Base-by-base conservation (phyloP, 1,139 yeast species). In the Hansenula sp. region DNA sequence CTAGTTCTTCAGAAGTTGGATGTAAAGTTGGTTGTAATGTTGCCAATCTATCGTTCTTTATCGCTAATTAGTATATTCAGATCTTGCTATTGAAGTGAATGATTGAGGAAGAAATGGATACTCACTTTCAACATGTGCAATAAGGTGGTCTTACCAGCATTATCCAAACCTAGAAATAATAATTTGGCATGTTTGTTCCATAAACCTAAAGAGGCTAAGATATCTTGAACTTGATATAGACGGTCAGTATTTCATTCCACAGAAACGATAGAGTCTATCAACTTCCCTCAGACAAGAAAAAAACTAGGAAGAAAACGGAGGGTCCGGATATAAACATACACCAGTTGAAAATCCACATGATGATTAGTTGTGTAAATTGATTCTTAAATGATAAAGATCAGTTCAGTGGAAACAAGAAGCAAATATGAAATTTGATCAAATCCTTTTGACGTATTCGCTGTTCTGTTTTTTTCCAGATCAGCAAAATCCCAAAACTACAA, bases 131-230 rank as follows among this genome's bases (percentile, higher is more conserved):
- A 78, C 96, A 93, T 93, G 68, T 93, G 99, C 62, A 93, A 77
- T 59, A 93, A 76, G 35, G 99, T 93, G 46, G 99, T 93, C 68
- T 93, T 93, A 66, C 99, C 99, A 43, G 99, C 99, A 62, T 94
- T 94, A 70, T 93, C 99, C 57, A 93, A 81, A 48, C 99, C 99
- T 52, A 93, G 79, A 70, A 93, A 93, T 63, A 93, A 79, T 59
- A 93, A 77, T 71, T 93, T 93, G 62, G 98, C 99, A 66, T 91
- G 97, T 72, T 93, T 93, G 74, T 94, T 93, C 93, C 96, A 85
- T 62, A 93, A 79, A 51, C 99, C 99, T 55, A 93, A 79, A 42
- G 96, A 87, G 59, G 97, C 87, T 62, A 93, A 79, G 50, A 90
- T 83, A 66, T 91, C 97, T 77, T 88, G 96, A 72, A 93, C 89